Evolutionary conservation across 106 monocot species (phyloP).

Genomic region (Phalaenopsis equestris): DNA sequence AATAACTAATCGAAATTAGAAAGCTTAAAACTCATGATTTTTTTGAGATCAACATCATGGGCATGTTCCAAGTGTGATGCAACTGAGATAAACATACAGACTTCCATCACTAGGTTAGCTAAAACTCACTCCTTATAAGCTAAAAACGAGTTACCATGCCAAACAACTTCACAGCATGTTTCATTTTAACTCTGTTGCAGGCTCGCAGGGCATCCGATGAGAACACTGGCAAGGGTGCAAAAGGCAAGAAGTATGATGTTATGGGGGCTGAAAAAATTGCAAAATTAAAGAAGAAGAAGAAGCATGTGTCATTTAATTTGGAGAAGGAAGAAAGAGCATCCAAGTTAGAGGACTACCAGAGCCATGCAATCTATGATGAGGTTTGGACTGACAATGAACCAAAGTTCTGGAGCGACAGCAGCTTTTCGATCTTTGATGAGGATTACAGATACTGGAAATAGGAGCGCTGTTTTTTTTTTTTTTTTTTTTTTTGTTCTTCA

Average conservation of each 20-base stretch:
- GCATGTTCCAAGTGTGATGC: too few species aligned
- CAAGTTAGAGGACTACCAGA: background rate
- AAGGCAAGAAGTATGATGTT: background rate
- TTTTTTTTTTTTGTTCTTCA: background rate
- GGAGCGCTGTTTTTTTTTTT: background rate
- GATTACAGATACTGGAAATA: background rate
- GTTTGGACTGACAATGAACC: background rate
- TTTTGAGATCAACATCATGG: too few species aligned
- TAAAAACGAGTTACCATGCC: too few species aligned
- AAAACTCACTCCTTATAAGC: too few species aligned
- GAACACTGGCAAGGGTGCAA: background rate
- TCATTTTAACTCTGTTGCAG: background rate
- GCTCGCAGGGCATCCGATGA: background rate
- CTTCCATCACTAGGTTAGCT: too few species aligned
- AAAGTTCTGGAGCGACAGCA: slow-evolving; percentile 4
- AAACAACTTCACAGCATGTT: too few species aligned
- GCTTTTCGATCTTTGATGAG: background rate
- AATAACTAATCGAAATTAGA: too few species aligned
- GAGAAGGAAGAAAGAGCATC: slow-evolving; percentile 2
- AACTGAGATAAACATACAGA: too few species aligned
- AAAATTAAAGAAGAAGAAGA: slow-evolving; percentile 9
- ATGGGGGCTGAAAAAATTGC: background rate
- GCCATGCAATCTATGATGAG: background rate
- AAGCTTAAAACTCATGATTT: too few species aligned
- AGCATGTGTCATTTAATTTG: slow-evolving; percentile 6